Evolutionary conservation across 352 stramenopile species (phyloP).

Genomic region (Phytophthora chlamydospora): DNA sequence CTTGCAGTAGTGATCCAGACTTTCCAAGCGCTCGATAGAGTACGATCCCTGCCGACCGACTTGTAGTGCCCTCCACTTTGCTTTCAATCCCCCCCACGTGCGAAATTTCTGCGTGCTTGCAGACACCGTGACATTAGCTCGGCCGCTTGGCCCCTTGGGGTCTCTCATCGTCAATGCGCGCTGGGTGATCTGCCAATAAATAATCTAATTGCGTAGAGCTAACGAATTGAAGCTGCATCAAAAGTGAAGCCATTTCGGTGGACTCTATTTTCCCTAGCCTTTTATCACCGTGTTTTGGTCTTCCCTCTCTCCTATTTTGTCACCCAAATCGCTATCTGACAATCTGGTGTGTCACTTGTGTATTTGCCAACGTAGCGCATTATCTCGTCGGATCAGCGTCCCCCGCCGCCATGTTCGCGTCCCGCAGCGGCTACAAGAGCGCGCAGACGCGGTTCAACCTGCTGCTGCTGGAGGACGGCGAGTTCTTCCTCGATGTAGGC

Average conservation of each 20-base stretch:
- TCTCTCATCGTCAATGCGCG: too few relatives aligned
- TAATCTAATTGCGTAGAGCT: too few relatives aligned
- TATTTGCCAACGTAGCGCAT: conserved; percentile 5
- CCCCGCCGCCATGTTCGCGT: conserved; percentile 39
- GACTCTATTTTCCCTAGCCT: neutral
- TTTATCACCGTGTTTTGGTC: conserved; percentile 5
- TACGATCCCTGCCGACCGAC: conserved; percentile 24
- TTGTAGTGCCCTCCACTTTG: conserved; percentile 10
- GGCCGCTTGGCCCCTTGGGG: too few relatives aligned
- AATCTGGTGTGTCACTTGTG: conserved; percentile 22
- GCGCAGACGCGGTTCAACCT: conserved; percentile 91
- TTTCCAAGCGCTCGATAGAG: conserved; percentile 22
- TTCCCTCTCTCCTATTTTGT: neutral
- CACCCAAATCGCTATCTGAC: conserved; percentile 2
- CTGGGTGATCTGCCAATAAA: too few relatives aligned
- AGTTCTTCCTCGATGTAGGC: conserved; percentile 94
- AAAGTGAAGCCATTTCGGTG: conserved; percentile 1
- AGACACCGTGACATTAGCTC: too few relatives aligned
- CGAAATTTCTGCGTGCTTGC: too few relatives aligned
- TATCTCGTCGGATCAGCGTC: conserved; percentile 3
- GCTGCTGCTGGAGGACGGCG: conserved; percentile 93
- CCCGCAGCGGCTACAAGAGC: conserved; percentile 51
- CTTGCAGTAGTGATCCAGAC: conserved; percentile 15
- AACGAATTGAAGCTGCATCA: neutral
- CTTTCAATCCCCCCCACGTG: neutral